Percentiles rank a stretch among this genome's conserved stretches.
Conservation (phyloP, 257 asterid genomes). For the Leonotis leonurus region DNA sequence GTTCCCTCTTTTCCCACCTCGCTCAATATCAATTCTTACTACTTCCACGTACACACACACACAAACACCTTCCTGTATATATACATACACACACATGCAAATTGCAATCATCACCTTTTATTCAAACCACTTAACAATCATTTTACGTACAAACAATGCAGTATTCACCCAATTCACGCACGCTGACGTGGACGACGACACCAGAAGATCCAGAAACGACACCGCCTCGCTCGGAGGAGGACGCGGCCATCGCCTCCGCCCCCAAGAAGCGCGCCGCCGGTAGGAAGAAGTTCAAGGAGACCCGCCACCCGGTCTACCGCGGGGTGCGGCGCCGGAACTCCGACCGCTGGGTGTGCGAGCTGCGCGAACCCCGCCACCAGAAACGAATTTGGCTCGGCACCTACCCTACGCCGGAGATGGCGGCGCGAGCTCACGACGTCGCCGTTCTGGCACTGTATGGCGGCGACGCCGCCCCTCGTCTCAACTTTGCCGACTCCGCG, state of each 20-base stretch:
- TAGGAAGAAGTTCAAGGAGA: constrained; percentile 42
- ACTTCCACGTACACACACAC: too few species aligned
- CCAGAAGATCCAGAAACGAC: neutral
- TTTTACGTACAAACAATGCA: constrained; percentile 1
- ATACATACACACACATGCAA: neutral
- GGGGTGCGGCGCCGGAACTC: too few species aligned
- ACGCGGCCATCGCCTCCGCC: constrained; percentile 23
- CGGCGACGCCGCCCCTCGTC: constrained; percentile 38
- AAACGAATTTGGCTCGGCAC: too few species aligned
- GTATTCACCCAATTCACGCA: neutral
- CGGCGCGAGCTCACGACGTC: constrained; percentile 74
- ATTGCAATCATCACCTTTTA: neutral
- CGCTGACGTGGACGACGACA: neutral
- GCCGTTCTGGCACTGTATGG: constrained; percentile 76
- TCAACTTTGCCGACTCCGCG: constrained; percentile 72
- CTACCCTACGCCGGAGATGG: constrained; percentile 76
- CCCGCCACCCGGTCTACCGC: constrained; percentile 47
- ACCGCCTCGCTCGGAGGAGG: constrained; percentile 20
- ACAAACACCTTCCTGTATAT: too few species aligned
- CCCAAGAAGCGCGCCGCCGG: constrained; percentile 43
- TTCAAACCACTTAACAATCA: neutral
- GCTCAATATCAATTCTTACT: too few species aligned
- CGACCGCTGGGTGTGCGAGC: too few species aligned
- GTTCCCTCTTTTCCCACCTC: neutral
- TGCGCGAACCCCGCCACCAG: too few species aligned